Percentiles rank a stretch among this genome's conserved stretches.
These are phyloP conservation scores for Ustilago curta DNA, from an alignment of 1,284 basidiomycete species.

Conservation along the genomic window DNA sequence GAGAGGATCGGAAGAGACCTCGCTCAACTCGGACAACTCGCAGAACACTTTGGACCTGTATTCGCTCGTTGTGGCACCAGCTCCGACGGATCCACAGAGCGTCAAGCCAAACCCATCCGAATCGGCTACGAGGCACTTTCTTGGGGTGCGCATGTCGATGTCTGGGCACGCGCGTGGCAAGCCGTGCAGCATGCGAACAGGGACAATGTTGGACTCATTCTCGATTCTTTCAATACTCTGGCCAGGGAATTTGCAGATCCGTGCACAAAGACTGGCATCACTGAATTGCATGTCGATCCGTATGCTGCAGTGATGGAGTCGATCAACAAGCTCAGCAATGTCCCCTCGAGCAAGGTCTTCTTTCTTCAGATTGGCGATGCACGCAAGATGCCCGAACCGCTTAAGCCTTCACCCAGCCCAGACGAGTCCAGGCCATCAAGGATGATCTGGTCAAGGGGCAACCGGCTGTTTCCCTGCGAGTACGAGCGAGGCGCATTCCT, in stretches of 20 bases:
- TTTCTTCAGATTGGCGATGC: conserved; percentile 70
- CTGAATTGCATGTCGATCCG: conserved; percentile 39
- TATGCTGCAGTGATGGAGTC: conserved; percentile 54
- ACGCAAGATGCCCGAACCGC: conserved; percentile 40
- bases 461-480: conserved; percentile 70
- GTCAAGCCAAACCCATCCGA: conserved; percentile 29
- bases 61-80: background rate
- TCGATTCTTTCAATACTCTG: conserved; percentile 71
- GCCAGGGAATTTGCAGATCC: conserved; percentile 68
- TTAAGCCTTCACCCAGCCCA: conserved; percentile 57
- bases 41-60: conserved; percentile 37
- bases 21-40: conserved; percentile 41
- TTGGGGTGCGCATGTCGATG: conserved; percentile 59
- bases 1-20: conserved; percentile 62
- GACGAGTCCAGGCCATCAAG: conserved; percentile 66
- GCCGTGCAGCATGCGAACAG: conserved; percentile 63
- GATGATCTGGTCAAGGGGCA: conserved; percentile 69
- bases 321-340: conserved; percentile 33
- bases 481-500: conserved; percentile 67
- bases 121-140: conserved; percentile 64
- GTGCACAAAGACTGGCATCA: conserved; percentile 52
- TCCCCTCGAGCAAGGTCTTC: conserved; percentile 64
- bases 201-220: conserved; percentile 68
- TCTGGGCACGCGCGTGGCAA: conserved; percentile 69
- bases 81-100: conserved; percentile 22